Percentiles rank a stretch among this genome's conserved stretches.
These are phyloP conservation scores for Zymoseptoria tritici DNA, from an alignment of 2,329 filamentous ascomycete species.

Conservation along the genomic window DNA sequence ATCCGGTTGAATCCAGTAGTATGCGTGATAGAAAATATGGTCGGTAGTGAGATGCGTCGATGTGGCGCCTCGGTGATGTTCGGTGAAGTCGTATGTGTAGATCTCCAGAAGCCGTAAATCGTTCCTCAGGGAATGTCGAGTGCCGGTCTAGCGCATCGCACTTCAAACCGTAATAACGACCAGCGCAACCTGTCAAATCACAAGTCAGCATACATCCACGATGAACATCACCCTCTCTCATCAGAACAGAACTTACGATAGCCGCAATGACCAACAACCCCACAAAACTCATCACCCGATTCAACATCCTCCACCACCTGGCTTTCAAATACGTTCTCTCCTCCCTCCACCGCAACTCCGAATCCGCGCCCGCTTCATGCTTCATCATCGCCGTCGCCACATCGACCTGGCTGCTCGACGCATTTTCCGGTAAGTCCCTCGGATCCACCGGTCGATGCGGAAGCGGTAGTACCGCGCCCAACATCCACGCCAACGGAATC, in stretches of 20 bases:
- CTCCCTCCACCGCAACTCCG: slow-evolving; percentile 25
- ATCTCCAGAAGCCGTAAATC: too few species aligned
- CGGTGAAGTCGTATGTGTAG: too few species aligned
- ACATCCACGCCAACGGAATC: slow-evolving; percentile 30
- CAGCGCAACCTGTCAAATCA: slow-evolving; percentile 30
- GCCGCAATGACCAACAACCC: slow-evolving; percentile 30
- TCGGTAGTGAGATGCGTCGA: too few species aligned
- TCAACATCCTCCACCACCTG: slow-evolving; percentile 32
- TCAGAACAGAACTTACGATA: too few species aligned
- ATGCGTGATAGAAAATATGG: too few species aligned
- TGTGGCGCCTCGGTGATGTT: too few species aligned
- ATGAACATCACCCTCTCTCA: too few species aligned
- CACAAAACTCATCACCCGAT: slow-evolving; percentile 33
- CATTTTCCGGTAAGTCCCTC: slow-evolving; percentile 17
- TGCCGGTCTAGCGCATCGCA: too few species aligned
- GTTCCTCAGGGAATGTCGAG: too few species aligned
- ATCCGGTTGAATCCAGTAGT: too few species aligned
- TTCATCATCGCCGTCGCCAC: slow-evolving; percentile 23
- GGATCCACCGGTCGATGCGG: slow-evolving; percentile 20
- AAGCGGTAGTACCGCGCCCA: slow-evolving; percentile 29
- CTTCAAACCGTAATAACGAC: slow-evolving; percentile 25
- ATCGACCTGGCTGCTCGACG: slow-evolving; percentile 21
- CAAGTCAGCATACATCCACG: too few species aligned
- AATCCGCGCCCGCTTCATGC: slow-evolving; percentile 24
- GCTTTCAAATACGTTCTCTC: slow-evolving; percentile 29